Conservation (phyloP, 129 eudicot species). For the Calendula officinalis region DNA sequence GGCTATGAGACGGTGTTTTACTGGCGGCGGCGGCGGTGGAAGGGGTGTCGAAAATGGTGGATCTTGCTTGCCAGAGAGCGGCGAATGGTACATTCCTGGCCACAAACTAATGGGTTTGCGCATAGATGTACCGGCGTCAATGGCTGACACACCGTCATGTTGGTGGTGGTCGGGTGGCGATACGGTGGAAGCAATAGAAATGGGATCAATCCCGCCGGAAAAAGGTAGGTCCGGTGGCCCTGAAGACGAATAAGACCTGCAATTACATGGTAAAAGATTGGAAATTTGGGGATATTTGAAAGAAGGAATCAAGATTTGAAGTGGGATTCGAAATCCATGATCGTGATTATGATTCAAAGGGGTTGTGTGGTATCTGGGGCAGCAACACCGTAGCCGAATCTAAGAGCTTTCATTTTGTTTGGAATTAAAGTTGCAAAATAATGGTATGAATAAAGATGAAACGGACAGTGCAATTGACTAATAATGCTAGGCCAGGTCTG, state of each 20-base stretch:
- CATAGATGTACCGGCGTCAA: slow-evolving; percentile 74
- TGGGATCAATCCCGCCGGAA: slow-evolving; percentile 18
- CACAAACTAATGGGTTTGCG: slow-evolving; percentile 82
- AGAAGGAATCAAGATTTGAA: background rate
- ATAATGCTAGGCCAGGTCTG: no score
- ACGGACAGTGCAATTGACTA: no score
- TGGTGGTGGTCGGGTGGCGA: slow-evolving; percentile 19
- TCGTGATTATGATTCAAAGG: no score
- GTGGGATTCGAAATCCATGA: no score
- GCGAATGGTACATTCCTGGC: slow-evolving; percentile 98
- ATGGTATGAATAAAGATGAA: no score
- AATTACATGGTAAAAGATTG: background rate
- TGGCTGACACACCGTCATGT: slow-evolving; percentile 32
- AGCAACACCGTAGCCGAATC: no score
- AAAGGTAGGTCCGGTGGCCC: slow-evolving; percentile 11
- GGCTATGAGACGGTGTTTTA: slow-evolving; percentile 60
- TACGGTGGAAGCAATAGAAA: slow-evolving; percentile 31
- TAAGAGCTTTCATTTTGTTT: no score
- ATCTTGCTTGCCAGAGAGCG: slow-evolving; percentile 98
- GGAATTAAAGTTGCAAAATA: no score
- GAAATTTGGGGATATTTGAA: background rate
- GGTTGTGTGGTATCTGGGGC: no score
- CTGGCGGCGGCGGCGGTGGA: slow-evolving; percentile 18
- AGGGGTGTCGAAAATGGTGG: slow-evolving; percentile 48
- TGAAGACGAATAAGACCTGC: slow-evolving; percentile 39